Base-by-base conservation (phyloP, 768 basidiomycete species). In the Mycena belliarum region DNA sequence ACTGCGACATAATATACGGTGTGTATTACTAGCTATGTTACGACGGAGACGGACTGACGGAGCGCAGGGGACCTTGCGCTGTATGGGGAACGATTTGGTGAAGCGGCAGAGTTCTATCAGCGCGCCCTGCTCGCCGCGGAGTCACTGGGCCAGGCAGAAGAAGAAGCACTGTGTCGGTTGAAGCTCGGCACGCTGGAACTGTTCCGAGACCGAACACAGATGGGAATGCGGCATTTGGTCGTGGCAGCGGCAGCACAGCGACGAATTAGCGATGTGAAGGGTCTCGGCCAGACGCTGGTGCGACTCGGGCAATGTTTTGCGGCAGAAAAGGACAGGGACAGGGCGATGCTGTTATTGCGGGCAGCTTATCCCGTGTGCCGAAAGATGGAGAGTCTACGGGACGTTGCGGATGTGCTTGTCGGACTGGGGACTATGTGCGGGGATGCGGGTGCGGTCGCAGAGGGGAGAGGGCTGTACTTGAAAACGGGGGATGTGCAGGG, bases 1-100 rank as follows among this genome's bases (percentile, higher is more conserved):
- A 61, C 26, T 59, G 60, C 25, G 52, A 65, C 16, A 58, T 65
- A 18, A 44, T 49, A 6, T 57, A 62, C 38, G 63, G 63, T 57
- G 28, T 18, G 54, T 0, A 12, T 18, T 32, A 29, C 46, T 6
- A 23, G 9, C n/a, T n/a, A 7, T 28, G 16, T 0, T 15, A 32
- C 32, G 1, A n/a, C 18, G 23, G 41, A 24, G 11, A 26, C n/a
- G 3, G 14, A 20, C 52, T 54, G 15, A 57, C 23, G 32, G 2
- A 5, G 16, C 20, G 37, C 24, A 63, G 61, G 61, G 33, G 62
- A 63, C 55, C 40, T 63, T 21, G 58, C 58, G 18, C 43, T 63
- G 21, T 37, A 56, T 24, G 55, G 54, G 23, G 47, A 41, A 4
- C 49, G 26, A 28, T 47, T 56, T 14, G 55, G 5, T n/a, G 62